Percentiles rank a stretch among this genome's conserved stretches.
Evolutionary conservation across 176 grass and related monocot species (phyloP).

Genomic region (Olyra latifolia): DNA sequence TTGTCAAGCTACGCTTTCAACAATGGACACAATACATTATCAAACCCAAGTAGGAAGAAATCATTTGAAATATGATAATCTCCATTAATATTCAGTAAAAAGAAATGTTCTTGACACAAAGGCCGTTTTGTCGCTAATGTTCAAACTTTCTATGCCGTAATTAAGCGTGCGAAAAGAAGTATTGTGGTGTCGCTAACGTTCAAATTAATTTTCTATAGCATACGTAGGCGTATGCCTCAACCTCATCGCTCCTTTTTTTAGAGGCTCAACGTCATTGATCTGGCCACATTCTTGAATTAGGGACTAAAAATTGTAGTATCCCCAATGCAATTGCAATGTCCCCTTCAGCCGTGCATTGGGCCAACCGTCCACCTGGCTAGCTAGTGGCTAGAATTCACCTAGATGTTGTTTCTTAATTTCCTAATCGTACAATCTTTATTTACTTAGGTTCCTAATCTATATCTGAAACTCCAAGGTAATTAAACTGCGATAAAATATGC

Average conservation of each 20-base stretch:
- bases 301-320: not conserved
- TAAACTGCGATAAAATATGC: not conserved
- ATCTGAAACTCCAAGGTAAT: not conserved
- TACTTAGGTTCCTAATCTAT: not conserved
- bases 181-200: not conserved
- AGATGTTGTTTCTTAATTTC: not conserved
- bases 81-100: not conserved
- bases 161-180: not conserved
- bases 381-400: not conserved
- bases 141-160: not conserved
- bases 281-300: not conserved
- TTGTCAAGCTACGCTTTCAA: not conserved
- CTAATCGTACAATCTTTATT: not conserved
- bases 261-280: not conserved
- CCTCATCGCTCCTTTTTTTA: no score
- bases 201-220: no score
- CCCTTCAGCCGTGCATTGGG: slow-evolving; percentile 22
- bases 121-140: slow-evolving; percentile 8
- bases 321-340: not conserved
- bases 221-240: not conserved
- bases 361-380: slow-evolving; percentile 12
- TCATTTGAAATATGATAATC: not conserved
- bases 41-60: not conserved
- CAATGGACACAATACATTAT: not conserved
- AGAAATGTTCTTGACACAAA: not conserved